Conservation (phyloP, 257 asterid species). For the Penstemon newberryi region DNA sequence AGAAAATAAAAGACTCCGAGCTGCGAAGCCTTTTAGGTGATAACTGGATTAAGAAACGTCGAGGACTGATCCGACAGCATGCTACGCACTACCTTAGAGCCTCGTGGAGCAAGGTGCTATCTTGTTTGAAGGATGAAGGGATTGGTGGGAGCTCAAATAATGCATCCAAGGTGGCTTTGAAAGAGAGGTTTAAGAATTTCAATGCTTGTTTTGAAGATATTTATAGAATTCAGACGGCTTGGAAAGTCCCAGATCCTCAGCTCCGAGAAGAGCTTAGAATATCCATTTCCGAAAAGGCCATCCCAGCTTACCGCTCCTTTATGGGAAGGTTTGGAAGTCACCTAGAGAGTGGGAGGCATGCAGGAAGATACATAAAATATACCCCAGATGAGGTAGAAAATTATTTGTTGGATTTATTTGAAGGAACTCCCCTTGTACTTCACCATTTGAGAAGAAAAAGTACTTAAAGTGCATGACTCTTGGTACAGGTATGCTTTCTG, state of each 20-base stretch:
- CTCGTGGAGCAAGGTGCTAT: conserved; percentile 75
- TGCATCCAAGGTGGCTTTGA: conserved; percentile 74
- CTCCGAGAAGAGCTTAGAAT: conserved; percentile 93
- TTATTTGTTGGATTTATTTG: conserved; percentile 79
- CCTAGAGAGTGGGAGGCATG: conserved; percentile 77
- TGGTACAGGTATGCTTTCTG: too few relatives aligned
- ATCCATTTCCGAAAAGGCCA: conserved; percentile 79
- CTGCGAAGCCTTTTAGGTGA: conserved; percentile 76
- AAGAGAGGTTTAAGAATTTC: conserved; percentile 85
- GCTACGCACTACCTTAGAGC: conserved; percentile 92
- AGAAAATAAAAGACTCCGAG: conserved; percentile 83
- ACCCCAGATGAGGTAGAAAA: conserved; percentile 70
- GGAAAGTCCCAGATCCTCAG: conserved; percentile 91
- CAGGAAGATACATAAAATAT: conserved; percentile 77
- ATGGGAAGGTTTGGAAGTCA: conserved; percentile 81
- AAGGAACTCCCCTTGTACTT: conserved; percentile 75
- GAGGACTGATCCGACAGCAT: conserved; percentile 70
- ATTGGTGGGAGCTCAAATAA: conserved; percentile 70
- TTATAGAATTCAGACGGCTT: conserved; percentile 76
- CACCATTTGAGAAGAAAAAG: conserved; percentile 73
- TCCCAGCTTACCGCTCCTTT: conserved; percentile 92
- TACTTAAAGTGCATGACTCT: too few relatives aligned
- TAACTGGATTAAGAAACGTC: conserved; percentile 68
- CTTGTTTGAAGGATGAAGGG: conserved; percentile 86
- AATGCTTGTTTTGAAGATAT: conserved; percentile 84